Evolutionary conservation across 371 early-diverging fungal genomes (phyloP).

Genomic region (Smittium mucronatum): DNA sequence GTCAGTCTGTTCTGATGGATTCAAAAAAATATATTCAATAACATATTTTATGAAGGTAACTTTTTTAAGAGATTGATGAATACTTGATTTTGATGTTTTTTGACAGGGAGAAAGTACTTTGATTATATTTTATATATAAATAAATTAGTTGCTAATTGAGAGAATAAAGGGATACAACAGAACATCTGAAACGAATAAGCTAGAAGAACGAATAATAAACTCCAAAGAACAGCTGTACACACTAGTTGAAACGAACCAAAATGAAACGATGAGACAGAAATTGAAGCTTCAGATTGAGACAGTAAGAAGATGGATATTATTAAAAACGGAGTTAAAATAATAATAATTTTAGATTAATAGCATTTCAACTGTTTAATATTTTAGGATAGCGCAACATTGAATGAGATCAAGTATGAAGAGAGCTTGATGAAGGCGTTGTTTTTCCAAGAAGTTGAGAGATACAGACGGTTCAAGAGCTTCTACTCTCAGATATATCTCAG

Average conservation of each 20-base stretch:
- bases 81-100: background rate
- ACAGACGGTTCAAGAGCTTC: conserved; percentile 31
- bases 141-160: conserved; percentile 11
- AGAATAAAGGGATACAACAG: conserved; percentile 5
- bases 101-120: background rate
- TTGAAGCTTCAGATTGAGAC: background rate
- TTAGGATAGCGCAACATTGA: conserved; percentile 12
- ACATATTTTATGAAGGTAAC: conserved; percentile 10
- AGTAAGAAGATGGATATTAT: background rate
- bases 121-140: no score
- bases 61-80: background rate
- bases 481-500: conserved; percentile 27
- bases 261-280: conserved; percentile 2
- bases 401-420: conserved; percentile 22
- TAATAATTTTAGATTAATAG: conserved; percentile 2
- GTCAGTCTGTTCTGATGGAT: background rate
- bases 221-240: conserved; percentile 8
- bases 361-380: conserved; percentile 1
- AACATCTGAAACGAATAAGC: background rate
- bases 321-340: conserved; percentile 10
- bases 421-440: conserved; percentile 29
- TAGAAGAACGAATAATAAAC: conserved; percentile 5
- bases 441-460: conserved; percentile 31
- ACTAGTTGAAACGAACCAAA: background rate
- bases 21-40: background rate